Percentiles rank a stretch among this genome's conserved stretches.
Conservation (phyloP, 208 protist species). For the Crithidia sp. region DNA sequence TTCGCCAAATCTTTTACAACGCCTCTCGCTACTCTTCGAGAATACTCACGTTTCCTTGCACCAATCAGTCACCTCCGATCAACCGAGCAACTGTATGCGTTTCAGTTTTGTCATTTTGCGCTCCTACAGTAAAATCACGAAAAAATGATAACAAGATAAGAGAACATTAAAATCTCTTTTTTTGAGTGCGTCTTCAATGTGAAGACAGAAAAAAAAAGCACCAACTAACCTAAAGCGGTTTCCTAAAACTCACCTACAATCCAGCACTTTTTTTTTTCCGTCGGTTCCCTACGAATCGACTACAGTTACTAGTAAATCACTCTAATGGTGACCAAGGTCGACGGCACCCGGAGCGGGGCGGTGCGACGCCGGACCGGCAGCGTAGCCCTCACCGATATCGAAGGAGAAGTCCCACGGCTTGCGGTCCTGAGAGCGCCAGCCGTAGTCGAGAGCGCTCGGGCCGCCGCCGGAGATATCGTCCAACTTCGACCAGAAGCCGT, state of each 20-base stretch:
- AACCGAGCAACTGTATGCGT: too few relatives aligned
- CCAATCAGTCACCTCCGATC: too few relatives aligned
- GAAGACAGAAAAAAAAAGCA: slow-evolving; percentile 1
- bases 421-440: slow-evolving; percentile 71
- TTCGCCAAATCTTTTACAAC: too few relatives aligned
- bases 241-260: slow-evolving; percentile 20
- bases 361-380: slow-evolving; percentile 68
- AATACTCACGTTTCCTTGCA: too few relatives aligned
- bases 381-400: slow-evolving; percentile 89
- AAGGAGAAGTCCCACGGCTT: slow-evolving; percentile 92
- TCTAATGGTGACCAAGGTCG: slow-evolving; percentile 76
- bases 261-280: slow-evolving; percentile 16
- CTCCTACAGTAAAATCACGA: slow-evolving; percentile 28
- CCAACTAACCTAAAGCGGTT: slow-evolving; percentile 11
- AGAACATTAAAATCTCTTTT: slow-evolving; percentile 9
- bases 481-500: slow-evolving; percentile 84
- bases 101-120: slow-evolving; percentile 11
- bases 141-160: slow-evolving; percentile 14
- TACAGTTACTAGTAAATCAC: slow-evolving; percentile 5
- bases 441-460: slow-evolving; percentile 77
- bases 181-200: background rate
- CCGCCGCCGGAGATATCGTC: slow-evolving; percentile 85
- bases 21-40: too few relatives aligned
- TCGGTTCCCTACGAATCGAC: background rate
- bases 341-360: slow-evolving; percentile 80